Evolutionary conservation across 345 rosid species (phyloP).

Genomic region (Aegle marmelos): DNA sequence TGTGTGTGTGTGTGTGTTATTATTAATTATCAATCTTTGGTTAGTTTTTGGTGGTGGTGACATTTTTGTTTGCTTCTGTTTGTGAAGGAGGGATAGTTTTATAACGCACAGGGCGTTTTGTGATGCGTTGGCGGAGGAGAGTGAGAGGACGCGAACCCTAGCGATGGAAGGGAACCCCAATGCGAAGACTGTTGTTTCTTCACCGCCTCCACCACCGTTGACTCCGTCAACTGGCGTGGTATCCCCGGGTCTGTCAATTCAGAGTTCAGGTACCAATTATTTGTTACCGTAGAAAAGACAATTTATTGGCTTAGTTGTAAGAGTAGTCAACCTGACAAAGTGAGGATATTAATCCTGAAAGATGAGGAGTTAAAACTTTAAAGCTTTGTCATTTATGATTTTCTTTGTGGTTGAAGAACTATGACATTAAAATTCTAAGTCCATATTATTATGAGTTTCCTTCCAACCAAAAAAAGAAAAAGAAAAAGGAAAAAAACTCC

Average conservation of each 20-base stretch:
- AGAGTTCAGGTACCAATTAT: conserved; percentile 53
- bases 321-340: not conserved
- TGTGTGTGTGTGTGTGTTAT: not conserved
- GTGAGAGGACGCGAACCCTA: conserved; percentile 36
- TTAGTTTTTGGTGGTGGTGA: not conserved
- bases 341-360: not conserved
- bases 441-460: too few relatives aligned
- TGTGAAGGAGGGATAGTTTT: conserved; percentile 68
- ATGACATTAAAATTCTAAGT: not conserved
- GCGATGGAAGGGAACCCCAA: conserved; percentile 12
- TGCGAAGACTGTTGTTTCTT: conserved; percentile 24
- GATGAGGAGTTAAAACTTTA: not conserved
- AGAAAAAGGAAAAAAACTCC: too few relatives aligned
- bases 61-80: not conserved
- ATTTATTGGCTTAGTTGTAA: not conserved
- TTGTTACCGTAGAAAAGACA: not conserved
- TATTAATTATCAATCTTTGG: not conserved
- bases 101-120: conserved; percentile 78
- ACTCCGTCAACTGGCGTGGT: conserved; percentile 60
- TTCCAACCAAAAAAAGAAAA: too few relatives aligned
- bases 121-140: conserved; percentile 76
- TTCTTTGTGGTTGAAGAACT: conserved; percentile 8
- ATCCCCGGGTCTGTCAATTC: conserved; percentile 65
- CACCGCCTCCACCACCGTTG: conserved; percentile 62
- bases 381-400: not conserved